Percentiles rank a stretch among this genome's conserved stretches.
Conservation (phyloP, 1,284 basidiomycete species). For the Entoloma clypeatum region DNA sequence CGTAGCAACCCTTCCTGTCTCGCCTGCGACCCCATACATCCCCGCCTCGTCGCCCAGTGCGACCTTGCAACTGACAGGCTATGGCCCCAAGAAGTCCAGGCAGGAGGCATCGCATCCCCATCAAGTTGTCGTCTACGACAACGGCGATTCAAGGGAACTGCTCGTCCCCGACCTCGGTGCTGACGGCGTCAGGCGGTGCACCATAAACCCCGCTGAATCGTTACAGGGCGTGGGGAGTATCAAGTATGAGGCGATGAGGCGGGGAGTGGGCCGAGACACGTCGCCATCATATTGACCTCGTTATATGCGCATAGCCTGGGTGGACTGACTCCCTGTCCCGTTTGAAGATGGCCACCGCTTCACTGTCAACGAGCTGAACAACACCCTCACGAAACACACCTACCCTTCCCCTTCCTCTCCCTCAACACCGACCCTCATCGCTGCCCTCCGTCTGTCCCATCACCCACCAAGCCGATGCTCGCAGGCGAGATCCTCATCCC, state of each 20-base stretch:
- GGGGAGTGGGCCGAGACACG: conserved; percentile 68
- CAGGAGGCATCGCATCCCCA: conserved; percentile 69
- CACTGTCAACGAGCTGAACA: conserved; percentile 62
- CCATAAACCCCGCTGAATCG: conserved; percentile 33
- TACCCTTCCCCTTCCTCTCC: conserved; percentile 41
- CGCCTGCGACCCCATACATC: conserved; percentile 43
- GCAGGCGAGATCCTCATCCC: conserved; percentile 59
- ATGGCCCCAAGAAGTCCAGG: conserved; percentile 57
- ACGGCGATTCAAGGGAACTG: conserved; percentile 51
- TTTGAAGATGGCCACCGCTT: no score
- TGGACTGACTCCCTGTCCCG: no score
- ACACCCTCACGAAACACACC: conserved; percentile 49
- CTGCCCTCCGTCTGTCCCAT: conserved; percentile 35
- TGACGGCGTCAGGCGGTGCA: conserved; percentile 59
- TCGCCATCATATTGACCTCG: conserved; percentile 35
- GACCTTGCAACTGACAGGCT: conserved; percentile 43
- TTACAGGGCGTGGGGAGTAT: conserved; percentile 48
- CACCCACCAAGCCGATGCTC: conserved; percentile 45
- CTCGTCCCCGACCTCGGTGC: conserved; percentile 70
- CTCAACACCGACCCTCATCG: conserved; percentile 38
- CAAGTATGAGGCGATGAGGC: conserved; percentile 37
- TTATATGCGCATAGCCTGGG: no score
- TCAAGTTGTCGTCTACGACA: conserved; percentile 45
- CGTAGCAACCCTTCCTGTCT: conserved; percentile 48
- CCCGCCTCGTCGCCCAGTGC: conserved; percentile 22